These are phyloP conservation scores for Citrullus mucosospermus DNA, from an alignment of 306 rosid genomes.

Conservation along the genomic window DNA sequence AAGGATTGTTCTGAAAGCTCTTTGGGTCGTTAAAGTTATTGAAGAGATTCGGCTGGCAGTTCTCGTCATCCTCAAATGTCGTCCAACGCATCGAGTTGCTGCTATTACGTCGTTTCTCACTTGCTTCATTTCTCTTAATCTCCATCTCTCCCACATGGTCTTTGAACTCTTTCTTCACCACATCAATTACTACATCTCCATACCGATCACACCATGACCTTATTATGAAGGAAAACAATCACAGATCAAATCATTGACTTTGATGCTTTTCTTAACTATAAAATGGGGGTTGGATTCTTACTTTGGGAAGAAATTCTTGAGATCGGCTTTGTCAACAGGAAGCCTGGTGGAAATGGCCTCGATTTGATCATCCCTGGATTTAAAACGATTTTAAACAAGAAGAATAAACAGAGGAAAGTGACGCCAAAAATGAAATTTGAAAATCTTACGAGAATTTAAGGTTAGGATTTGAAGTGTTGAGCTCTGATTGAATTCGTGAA, in stretches of 20 bases:
- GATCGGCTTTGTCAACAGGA: slow-evolving; percentile 44
- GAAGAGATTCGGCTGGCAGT: slow-evolving; percentile 70
- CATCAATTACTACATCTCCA: slow-evolving; percentile 61
- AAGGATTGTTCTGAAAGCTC: slow-evolving; percentile 25
- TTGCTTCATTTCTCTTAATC: slow-evolving; percentile 34
- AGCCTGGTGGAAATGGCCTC: slow-evolving; percentile 47
- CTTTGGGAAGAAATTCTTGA: slow-evolving; percentile 45
- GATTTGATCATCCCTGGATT: slow-evolving; percentile 38
- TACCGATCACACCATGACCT: slow-evolving; percentile 73
- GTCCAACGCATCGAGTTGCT: slow-evolving; percentile 60
- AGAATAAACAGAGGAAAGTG: background rate
- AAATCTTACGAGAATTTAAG: slow-evolving; percentile 49
- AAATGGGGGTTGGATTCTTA: background rate
- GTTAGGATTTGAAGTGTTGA: slow-evolving; percentile 59
- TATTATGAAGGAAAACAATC: background rate
- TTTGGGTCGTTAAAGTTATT: slow-evolving; percentile 9
- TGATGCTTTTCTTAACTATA: background rate
- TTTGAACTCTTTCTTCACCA: slow-evolving; percentile 80
- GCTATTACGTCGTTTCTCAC: slow-evolving; percentile 27
- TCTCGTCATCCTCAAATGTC: slow-evolving; percentile 60
- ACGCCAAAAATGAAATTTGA: background rate
- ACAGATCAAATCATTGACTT: background rate
- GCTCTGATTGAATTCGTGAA: slow-evolving; percentile 66
- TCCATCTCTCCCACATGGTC: slow-evolving; percentile 73
- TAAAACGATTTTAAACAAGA: background rate